Conservation (phyloP, 2,329 filamentous ascomycete species). For the Botrytis paeoniae region DNA sequence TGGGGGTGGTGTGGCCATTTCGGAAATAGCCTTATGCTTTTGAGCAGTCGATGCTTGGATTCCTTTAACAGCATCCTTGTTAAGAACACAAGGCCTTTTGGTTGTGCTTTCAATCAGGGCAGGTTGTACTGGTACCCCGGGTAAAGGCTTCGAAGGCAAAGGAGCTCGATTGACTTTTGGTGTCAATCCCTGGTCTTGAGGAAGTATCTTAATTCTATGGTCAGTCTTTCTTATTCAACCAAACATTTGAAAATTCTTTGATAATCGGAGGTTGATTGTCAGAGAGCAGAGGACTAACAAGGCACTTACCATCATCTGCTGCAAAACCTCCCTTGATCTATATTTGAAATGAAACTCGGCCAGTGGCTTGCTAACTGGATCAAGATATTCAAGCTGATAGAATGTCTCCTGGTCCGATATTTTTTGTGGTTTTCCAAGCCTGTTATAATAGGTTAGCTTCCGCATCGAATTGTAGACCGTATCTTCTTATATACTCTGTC, state of each 20-base stretch:
- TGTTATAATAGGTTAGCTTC: background rate
- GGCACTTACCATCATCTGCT: constrained; percentile 11
- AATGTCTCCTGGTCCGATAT: constrained; percentile 1
- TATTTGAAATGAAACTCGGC: constrained; percentile 21
- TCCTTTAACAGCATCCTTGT: background rate
- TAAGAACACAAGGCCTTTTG: background rate
- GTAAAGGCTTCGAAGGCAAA: background rate
- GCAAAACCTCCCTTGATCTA: constrained; percentile 15
- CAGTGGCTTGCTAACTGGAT: constrained; percentile 11
- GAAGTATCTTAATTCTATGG: background rate
- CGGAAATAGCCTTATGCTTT: background rate
- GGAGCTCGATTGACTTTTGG: background rate
- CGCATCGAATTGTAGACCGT: background rate
- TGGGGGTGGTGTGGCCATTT: background rate
- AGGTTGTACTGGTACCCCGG: background rate
- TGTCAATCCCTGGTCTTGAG: background rate
- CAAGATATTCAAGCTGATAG: constrained; percentile 15
- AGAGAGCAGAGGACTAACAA: background rate
- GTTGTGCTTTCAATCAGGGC: background rate
- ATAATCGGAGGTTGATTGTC: background rate
- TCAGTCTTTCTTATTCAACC: background rate
- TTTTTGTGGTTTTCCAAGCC: background rate
- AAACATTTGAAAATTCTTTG: background rate
- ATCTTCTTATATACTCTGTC: constrained; percentile 7
- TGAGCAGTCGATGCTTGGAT: background rate